A percentile compares a stretch with the other conserved stretches of the same genome.
Conservation (phyloP, 116 monocot species). For the Zostera marina region DNA sequence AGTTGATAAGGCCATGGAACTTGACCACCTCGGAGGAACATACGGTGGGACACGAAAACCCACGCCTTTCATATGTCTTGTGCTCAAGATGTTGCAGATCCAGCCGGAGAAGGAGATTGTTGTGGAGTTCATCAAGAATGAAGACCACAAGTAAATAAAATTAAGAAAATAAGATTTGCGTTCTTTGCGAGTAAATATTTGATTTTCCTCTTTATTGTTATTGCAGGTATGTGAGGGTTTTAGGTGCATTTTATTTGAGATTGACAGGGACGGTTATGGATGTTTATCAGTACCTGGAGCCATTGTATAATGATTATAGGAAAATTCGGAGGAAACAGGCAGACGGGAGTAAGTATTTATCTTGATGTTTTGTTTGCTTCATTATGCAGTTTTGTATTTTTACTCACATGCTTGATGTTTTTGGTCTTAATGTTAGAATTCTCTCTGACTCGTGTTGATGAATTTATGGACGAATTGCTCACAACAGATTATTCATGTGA, state of each 20-base stretch:
- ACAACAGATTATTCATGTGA: slow-evolving; percentile 88
- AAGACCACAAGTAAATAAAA: slow-evolving; percentile 71
- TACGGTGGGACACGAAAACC: slow-evolving; percentile 74
- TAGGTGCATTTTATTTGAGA: slow-evolving; percentile 81
- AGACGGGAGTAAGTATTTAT: slow-evolving; percentile 49
- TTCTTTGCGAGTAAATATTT: not conserved
- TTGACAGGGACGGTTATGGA: slow-evolving; percentile 73
- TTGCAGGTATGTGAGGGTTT: slow-evolving; percentile 65
- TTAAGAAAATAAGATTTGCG: not conserved
- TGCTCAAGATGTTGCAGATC: slow-evolving; percentile 99
- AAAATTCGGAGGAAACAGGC: slow-evolving; percentile 50
- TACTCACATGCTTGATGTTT: not conserved
- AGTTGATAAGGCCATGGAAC: slow-evolving; percentile 99
- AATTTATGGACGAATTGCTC: slow-evolving; percentile 77
- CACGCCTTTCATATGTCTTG: slow-evolving; percentile 88
- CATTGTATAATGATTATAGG: slow-evolving; percentile 89
- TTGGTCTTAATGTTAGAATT: slow-evolving; percentile 22
- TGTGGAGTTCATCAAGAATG: slow-evolving; percentile 98
- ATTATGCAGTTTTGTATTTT: too few species aligned
- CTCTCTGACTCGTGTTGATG: slow-evolving; percentile 72
- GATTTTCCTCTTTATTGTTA: not conserved
- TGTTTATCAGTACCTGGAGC: slow-evolving; percentile 90
- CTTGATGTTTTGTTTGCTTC: too few species aligned
- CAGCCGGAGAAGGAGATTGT: slow-evolving; percentile 98
- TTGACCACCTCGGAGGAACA: slow-evolving; percentile 91